Conservation (phyloP, 1,139 yeast genomes). For the Pichia inconspicua region DNA sequence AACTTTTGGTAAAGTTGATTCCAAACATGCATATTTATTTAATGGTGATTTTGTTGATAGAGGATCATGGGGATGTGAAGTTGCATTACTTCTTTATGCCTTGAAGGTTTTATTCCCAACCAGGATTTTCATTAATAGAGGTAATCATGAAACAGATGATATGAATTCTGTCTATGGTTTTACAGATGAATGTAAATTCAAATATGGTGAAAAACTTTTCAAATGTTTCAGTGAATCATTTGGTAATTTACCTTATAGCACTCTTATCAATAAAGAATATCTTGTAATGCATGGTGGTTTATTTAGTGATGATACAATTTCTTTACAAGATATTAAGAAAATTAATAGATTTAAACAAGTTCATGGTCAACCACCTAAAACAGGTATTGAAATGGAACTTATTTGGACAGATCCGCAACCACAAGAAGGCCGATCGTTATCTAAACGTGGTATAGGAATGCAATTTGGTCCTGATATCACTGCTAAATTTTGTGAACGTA, state of each 20-base stretch:
- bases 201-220: conserved; percentile 78
- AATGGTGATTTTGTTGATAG: conserved; percentile 98
- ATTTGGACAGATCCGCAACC: conserved; percentile 97
- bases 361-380: conserved; percentile 75
- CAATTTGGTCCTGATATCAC: conserved; percentile 98
- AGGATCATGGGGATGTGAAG: conserved; percentile 98
- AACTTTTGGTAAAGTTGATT: conserved; percentile 56
- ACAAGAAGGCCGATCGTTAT: conserved; percentile 69
- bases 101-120: conserved; percentile 75
- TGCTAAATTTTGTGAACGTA: conserved; percentile 60
- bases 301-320: conserved; percentile 68
- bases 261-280: conserved; percentile 68
- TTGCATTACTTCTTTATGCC: conserved; percentile 73
- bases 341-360: conserved; percentile 51
- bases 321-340: conserved; percentile 64
- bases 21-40: conserved; percentile 70
- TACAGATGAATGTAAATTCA: conserved; percentile 89
- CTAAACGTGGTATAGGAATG: conserved; percentile 91
- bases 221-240: conserved; percentile 82
- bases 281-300: conserved; percentile 95
- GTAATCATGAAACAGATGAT: conserved; percentile 93
- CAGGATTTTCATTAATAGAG: conserved; percentile 72
- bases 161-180: conserved; percentile 97
- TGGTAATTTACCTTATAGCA: conserved; percentile 78
- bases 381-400: conserved; percentile 92